A percentile compares a stretch with the other conserved stretches of the same genome.
phyloP scores from a whole-genome alignment of 306 rosid species.

The Sesbania bispinosa region DNA sequence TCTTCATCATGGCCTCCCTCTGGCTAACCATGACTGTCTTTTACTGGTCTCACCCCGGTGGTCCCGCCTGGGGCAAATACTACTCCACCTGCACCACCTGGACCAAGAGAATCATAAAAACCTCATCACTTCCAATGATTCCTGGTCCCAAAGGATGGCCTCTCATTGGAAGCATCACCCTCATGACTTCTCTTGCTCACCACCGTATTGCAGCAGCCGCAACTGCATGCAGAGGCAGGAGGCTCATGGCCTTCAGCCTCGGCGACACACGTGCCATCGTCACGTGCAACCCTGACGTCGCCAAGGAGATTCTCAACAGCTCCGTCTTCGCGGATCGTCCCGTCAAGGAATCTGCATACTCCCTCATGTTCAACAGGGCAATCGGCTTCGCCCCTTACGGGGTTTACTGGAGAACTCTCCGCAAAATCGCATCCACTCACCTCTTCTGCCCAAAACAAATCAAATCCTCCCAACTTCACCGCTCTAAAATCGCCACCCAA shows the following conservation, averaged over 20 bases:
- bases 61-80: constrained; percentile 91
- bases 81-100: too few relatives aligned
- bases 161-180: constrained; percentile 69
- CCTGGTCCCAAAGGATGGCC: constrained; percentile 92
- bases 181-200: constrained; percentile 70
- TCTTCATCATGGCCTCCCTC: constrained; percentile 38
- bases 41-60: constrained; percentile 88
- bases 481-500: constrained; percentile 49
- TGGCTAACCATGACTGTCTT: constrained; percentile 43
- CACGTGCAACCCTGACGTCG: constrained; percentile 71
- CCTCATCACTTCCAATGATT: constrained; percentile 22
- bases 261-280: constrained; percentile 67
- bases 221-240: constrained; percentile 44
- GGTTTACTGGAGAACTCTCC: constrained; percentile 77
- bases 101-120: too few relatives aligned
- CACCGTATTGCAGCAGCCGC: constrained; percentile 60
- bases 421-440: constrained; percentile 69
- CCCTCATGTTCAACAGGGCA: constrained; percentile 82
- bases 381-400: constrained; percentile 92
- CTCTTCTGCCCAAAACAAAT: constrained; percentile 90
- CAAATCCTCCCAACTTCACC: constrained; percentile 52
- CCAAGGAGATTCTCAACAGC: constrained; percentile 71
- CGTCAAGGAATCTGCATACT: constrained; percentile 80
- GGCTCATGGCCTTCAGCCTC: constrained; percentile 92
- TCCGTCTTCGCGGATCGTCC: constrained; percentile 83